Percentiles rank a stretch among this genome's conserved stretches.
phyloP scores from a whole-genome alignment of 768 basidiomycete species.

The Suillus luteus region DNA sequence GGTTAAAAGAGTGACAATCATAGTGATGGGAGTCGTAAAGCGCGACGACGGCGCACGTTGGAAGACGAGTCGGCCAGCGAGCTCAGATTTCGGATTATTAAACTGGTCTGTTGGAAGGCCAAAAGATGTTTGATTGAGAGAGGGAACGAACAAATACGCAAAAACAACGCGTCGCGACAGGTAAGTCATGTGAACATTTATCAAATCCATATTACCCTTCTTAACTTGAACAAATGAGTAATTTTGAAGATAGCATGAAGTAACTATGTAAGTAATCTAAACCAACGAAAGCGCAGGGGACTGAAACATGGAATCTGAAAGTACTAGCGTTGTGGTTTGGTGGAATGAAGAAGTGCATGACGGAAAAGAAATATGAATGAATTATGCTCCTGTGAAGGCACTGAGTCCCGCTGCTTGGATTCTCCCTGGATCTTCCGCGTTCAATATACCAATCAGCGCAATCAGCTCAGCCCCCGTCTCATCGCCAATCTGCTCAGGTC shows the following conservation, averaged over 20 bases:
- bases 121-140: constrained; percentile 15
- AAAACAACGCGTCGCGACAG: constrained; percentile 23
- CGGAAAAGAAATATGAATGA: constrained; percentile 9
- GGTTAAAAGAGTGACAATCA: constrained; percentile 63
- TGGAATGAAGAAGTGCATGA: constrained; percentile 3
- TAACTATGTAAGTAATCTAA: constrained; percentile 23
- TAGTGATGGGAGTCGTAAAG: constrained; percentile 58
- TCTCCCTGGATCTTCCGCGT: constrained; percentile 72
- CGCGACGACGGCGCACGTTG: constrained; percentile 39
- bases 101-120: neutral
- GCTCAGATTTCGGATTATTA: constrained; percentile 36
- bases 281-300: constrained; percentile 10
- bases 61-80: constrained; percentile 61
- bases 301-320: constrained; percentile 9
- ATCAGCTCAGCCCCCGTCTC: constrained; percentile 79
- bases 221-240: constrained; percentile 1
- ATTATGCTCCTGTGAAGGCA: constrained; percentile 46
- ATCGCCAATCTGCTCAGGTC: constrained; percentile 75
- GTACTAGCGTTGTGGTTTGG: constrained; percentile 6
- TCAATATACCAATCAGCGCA: constrained; percentile 69
- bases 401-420: constrained; percentile 78
- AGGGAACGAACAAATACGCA: constrained; percentile 13
- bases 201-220: constrained; percentile 16
- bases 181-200: constrained; percentile 30
- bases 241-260: constrained; percentile 18